Evolutionary conservation across 208 protist species (phyloP).

Genomic region (Wallacemonas sp.): DNA sequence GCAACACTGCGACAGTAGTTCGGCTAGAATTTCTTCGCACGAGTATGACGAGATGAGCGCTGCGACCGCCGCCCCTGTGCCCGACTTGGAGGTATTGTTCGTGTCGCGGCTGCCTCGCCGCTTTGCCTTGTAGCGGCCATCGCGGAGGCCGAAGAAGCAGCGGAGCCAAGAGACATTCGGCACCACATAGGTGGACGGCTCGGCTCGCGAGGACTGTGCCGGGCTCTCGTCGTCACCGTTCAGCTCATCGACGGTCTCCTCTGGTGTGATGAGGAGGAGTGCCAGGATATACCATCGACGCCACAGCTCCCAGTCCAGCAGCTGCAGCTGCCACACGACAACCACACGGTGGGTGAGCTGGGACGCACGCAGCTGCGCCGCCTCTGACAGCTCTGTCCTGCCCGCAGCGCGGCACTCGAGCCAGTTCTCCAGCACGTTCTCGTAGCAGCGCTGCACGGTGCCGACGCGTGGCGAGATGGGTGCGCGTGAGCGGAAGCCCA

Average conservation of each 20-base stretch:
- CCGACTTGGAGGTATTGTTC: no score
- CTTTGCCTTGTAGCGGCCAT: background rate
- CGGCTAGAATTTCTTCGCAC: slow-evolving; percentile 32
- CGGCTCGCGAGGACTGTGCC: background rate
- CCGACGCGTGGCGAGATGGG: background rate
- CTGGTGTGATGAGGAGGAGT: slow-evolving; percentile 28
- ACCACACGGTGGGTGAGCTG: slow-evolving; percentile 28
- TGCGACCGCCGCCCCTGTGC: no score
- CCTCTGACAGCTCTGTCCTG: slow-evolving; percentile 15
- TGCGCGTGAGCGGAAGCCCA: slow-evolving; percentile 2
- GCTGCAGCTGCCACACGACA: slow-evolving; percentile 38
- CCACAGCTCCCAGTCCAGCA: slow-evolving; percentile 43
- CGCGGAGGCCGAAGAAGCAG: slow-evolving; percentile 48
- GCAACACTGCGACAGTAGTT: slow-evolving; percentile 50
- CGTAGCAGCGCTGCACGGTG: slow-evolving; percentile 1
- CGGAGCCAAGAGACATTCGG: slow-evolving; percentile 63
- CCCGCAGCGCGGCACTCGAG: background rate
- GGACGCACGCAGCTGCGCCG: slow-evolving; percentile 16
- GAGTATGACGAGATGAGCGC: background rate
- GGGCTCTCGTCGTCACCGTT: background rate
- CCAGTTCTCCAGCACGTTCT: slow-evolving; percentile 22
- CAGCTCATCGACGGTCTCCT: background rate
- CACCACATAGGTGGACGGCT: slow-evolving; percentile 22
- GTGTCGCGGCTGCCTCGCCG: background rate
- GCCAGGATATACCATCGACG: slow-evolving; percentile 71